phyloP scores from a whole-genome alignment of 2,329 filamentous ascomycete species.

The Stemphylium vesicarium region DNA sequence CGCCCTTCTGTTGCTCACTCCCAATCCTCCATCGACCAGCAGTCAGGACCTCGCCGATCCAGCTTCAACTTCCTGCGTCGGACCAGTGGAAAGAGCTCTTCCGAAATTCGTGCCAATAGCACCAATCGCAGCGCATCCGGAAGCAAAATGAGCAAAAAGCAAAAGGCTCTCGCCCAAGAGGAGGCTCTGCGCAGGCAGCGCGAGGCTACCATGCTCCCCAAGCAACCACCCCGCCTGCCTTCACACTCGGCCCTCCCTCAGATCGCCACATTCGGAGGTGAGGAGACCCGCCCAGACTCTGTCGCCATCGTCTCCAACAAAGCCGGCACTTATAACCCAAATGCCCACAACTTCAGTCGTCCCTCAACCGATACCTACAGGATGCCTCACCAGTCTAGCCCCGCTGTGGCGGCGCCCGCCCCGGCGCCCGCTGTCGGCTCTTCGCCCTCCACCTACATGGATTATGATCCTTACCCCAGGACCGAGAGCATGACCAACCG shows the following conservation, averaged over 20 bases:
- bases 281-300: constrained; percentile 67
- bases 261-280: constrained; percentile 67
- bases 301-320: constrained; percentile 67
- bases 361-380: constrained; percentile 45
- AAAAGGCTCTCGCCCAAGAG: constrained; percentile 58
- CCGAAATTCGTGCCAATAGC: constrained; percentile 30
- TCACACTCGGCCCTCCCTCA: constrained; percentile 54
- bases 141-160: constrained; percentile 62
- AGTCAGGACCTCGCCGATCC: constrained; percentile 28
- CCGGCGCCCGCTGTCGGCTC: constrained; percentile 61
- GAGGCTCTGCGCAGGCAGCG: constrained; percentile 63
- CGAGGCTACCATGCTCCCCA: constrained; percentile 62
- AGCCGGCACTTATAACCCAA: constrained; percentile 48
- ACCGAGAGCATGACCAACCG: constrained; percentile 97
- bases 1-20: constrained; percentile 21
- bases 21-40: constrained; percentile 26
- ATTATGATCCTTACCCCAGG: constrained; percentile 78
- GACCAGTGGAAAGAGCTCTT: constrained; percentile 32
- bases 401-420: constrained; percentile 50
- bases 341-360: constrained; percentile 45
- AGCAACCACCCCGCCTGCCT: constrained; percentile 66
- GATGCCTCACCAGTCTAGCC: constrained; percentile 43
- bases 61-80: constrained; percentile 49
- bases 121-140: constrained; percentile 38
- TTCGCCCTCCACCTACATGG: constrained; percentile 54